Evolutionary conservation across 495 filamentous ascomycete species (phyloP).

Genomic region (Tuber borchii): DNA sequence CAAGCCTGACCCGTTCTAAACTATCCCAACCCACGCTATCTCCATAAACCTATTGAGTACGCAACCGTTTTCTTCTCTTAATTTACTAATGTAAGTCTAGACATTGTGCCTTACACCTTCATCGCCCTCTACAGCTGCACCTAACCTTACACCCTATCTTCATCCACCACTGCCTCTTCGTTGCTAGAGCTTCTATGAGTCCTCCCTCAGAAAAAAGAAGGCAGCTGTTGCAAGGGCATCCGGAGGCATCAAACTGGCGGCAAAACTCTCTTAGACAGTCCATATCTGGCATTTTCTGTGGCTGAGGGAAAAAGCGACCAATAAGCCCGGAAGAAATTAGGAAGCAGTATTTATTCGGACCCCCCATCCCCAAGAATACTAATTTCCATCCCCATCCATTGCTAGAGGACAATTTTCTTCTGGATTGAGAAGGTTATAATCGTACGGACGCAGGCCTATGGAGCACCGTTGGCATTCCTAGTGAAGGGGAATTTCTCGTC

Average conservation of each 20-base stretch:
- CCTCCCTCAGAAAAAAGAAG: conserved; percentile 62
- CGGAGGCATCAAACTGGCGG: conserved; percentile 17
- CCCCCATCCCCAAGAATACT: neutral
- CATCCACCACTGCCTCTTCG: conserved; percentile 56
- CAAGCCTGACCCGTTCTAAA: conserved; percentile 45
- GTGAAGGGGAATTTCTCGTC: neutral
- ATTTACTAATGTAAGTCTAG: conserved; percentile 47
- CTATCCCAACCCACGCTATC: conserved; percentile 56
- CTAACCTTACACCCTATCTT: conserved; percentile 79
- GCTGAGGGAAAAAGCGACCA: conserved; percentile 39
- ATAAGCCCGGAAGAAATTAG: conserved; percentile 42
- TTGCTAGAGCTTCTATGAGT: conserved; percentile 62
- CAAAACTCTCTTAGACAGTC: conserved; percentile 11
- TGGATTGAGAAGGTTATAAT: conserved; percentile 62
- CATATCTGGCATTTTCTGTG: conserved; percentile 22
- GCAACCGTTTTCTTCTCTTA: conserved; percentile 34
- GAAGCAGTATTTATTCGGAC: conserved; percentile 39
- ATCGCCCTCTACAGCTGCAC: conserved; percentile 60
- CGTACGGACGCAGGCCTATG: conserved; percentile 55
- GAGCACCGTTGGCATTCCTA: neutral
- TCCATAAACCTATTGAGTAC: conserved; percentile 46
- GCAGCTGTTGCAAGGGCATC: conserved; percentile 59
- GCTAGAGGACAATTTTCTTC: conserved; percentile 40
- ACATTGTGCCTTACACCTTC: conserved; percentile 55
- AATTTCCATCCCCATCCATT: conserved; percentile 22